Percentiles rank a stretch among this genome's conserved stretches.
These are phyloP conservation scores for Pseudogymnoascus sp. DNA, from an alignment of 2,329 filamentous ascomycete species.

Conservation along the genomic window DNA sequence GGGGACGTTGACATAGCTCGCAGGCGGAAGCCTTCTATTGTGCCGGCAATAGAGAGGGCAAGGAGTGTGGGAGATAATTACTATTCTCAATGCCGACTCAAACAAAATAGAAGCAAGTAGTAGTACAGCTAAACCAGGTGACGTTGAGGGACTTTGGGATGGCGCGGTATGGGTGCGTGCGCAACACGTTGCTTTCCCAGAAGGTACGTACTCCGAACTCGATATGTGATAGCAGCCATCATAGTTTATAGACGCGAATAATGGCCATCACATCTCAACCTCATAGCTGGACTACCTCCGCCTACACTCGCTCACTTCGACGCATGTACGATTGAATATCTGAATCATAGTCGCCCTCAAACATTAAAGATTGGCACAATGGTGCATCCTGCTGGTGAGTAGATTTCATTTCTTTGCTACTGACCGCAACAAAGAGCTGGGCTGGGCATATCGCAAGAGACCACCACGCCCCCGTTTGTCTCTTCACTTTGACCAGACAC, in stretches of 20 bases:
- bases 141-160: conserved; percentile 3
- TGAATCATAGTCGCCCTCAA: background rate
- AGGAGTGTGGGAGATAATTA: background rate
- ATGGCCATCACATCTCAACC: background rate
- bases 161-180: background rate
- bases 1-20: conserved; percentile 18
- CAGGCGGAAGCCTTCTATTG: conserved; percentile 1
- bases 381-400: background rate
- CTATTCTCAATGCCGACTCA: conserved; percentile 2
- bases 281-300: background rate
- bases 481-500: conserved; percentile 1
- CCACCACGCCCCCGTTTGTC: background rate
- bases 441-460: background rate
- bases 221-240: background rate
- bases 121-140: background rate
- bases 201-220: conserved; percentile 4
- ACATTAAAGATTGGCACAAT: background rate
- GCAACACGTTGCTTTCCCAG: background rate
- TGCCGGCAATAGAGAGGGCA: conserved; percentile 7
- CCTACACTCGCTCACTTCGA: background rate
- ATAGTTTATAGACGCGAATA: background rate
- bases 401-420: background rate
- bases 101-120: background rate
- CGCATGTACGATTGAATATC: background rate
- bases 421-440: background rate